These are phyloP conservation scores for Gastrodia elata DNA, from an alignment of 106 monocot species.

Conservation along the genomic window DNA sequence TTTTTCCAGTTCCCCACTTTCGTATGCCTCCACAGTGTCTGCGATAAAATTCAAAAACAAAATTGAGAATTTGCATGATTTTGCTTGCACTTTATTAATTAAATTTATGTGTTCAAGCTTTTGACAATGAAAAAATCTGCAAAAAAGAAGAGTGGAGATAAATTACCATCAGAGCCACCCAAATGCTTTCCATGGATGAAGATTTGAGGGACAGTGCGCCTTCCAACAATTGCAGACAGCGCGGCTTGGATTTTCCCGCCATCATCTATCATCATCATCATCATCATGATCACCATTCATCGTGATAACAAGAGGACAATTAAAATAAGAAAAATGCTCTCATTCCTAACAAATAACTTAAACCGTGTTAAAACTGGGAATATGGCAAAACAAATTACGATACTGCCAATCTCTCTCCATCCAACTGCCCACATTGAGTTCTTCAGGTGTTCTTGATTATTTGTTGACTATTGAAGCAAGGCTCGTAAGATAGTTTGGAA, in stretches of 20 bases:
- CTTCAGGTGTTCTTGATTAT: no score
- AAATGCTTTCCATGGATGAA: slow-evolving; percentile 28
- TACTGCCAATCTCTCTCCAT: no score
- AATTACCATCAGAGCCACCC: slow-evolving; percentile 32
- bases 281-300: no score
- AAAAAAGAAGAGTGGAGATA: neutral
- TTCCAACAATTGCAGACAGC: slow-evolving; percentile 14
- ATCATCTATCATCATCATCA: slow-evolving; percentile 12
- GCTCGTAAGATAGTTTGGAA: no score
- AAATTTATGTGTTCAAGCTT: neutral
- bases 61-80: neutral
- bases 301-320: no score
- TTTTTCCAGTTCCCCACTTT: slow-evolving; percentile 12
- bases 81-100: neutral
- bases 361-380: no score
- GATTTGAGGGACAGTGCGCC: slow-evolving; percentile 26
- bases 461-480: no score
- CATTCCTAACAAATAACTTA: no score
- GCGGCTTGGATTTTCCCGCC: slow-evolving; percentile 18
- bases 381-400: no score
- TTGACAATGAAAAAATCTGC: neutral
- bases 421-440: no score
- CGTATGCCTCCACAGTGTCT: slow-evolving; percentile 21
- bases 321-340: no score
- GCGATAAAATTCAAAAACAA: neutral